Percentiles rank a stretch among this genome's conserved stretches.
Conservation (phyloP, 2,329 filamentous ascomycete genomes). For the Epicoccum sorghinum region DNA sequence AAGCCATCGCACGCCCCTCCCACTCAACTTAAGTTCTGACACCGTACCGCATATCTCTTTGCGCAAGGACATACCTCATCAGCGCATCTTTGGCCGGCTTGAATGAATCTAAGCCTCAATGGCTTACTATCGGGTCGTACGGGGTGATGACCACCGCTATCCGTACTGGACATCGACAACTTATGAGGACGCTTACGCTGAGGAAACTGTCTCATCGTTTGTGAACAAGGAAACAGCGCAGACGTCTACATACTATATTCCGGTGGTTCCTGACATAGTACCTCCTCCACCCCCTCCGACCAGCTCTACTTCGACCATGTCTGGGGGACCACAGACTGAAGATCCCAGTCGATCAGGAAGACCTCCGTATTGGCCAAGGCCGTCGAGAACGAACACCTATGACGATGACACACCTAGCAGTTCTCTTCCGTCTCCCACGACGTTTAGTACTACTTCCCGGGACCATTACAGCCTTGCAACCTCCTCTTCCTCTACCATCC, state of each 20-base stretch:
- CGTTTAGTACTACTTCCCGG: neutral
- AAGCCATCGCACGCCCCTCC: conserved; percentile 12
- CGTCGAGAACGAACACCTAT: neutral
- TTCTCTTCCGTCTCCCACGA: neutral
- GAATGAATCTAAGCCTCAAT: conserved; percentile 22
- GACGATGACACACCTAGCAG: neutral
- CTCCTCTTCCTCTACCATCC: neutral
- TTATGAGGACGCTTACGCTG: conserved; percentile 11
- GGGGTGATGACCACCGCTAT: conserved; percentile 3
- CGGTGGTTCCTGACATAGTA: neutral
- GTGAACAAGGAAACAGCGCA: neutral
- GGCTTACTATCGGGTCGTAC: conserved; percentile 19
- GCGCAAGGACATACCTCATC: conserved; percentile 23
- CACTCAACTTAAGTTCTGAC: conserved; percentile 23
- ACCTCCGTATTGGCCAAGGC: neutral
- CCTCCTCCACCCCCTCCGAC: neutral
- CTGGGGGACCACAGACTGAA: neutral
- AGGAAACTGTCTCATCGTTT: neutral
- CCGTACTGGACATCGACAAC: conserved; percentile 2
- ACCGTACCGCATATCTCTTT: conserved; percentile 10
- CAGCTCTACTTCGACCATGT: neutral
- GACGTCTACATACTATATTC: conserved; percentile 1
- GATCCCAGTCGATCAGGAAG: neutral
- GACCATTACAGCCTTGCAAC: neutral
- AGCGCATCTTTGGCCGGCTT: conserved; percentile 19